phyloP scores from a whole-genome alignment of 345 rosid genomes.

The Capsella bursapastoris region DNA sequence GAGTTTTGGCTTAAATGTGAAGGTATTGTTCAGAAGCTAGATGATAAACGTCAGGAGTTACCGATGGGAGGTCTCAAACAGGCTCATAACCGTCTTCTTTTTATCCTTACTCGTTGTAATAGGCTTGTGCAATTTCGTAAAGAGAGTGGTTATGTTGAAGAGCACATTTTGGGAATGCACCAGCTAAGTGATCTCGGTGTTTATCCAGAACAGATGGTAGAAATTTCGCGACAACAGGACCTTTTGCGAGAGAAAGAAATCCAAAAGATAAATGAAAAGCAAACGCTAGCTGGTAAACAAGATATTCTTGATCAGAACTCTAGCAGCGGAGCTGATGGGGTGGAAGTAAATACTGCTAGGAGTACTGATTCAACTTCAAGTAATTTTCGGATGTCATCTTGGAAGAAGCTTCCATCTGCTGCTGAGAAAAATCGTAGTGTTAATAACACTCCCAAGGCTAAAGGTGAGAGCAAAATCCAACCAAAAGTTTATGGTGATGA shows the following conservation, averaged over 20 bases:
- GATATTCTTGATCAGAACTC: conserved; percentile 50
- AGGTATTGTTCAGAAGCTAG: conserved; percentile 83
- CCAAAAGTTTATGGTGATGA: conserved; percentile 52
- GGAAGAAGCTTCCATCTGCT: conserved; percentile 92
- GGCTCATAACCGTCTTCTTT: conserved; percentile 89
- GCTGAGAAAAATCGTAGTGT: conserved; percentile 64
- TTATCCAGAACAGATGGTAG: conserved; percentile 75
- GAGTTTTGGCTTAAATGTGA: conserved; percentile 93
- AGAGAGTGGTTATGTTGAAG: conserved; percentile 84
- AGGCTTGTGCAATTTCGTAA: conserved; percentile 97
- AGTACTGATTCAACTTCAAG: conserved; percentile 80
- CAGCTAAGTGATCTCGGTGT: conserved; percentile 93
- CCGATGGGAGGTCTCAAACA: conserved; percentile 91
- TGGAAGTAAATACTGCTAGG: conserved; percentile 69
- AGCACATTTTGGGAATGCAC: conserved; percentile 79
- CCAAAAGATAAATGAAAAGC: conserved; percentile 51
- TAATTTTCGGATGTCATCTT: conserved; percentile 87
- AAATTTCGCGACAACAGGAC: conserved; percentile 63
- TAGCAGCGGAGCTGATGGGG: conserved; percentile 45
- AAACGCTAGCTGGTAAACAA: conserved; percentile 41
- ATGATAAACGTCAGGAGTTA: conserved; percentile 89
- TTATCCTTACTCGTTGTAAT: conserved; percentile 90
- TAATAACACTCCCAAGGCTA: conserved; percentile 59
- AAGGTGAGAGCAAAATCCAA: conserved; percentile 52
- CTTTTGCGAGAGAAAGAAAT: conserved; percentile 48